Evolutionary conservation across 2,329 filamentous ascomycete genomes (phyloP).

Genomic region (Escovopsis sp.): DNA sequence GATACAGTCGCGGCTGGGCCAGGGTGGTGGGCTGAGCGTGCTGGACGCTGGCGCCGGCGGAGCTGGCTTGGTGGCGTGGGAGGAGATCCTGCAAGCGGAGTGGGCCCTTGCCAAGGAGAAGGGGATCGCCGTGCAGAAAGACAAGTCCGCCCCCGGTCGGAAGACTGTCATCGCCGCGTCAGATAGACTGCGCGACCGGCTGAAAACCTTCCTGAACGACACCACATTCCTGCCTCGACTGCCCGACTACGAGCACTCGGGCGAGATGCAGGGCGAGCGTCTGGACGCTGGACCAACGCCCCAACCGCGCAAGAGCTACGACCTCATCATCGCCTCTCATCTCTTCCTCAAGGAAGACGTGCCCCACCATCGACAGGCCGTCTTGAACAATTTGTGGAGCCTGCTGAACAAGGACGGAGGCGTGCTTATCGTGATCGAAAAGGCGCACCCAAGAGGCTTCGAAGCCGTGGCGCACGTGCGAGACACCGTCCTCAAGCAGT

Average conservation of each 20-base stretch:
- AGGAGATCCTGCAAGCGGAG: constrained; percentile 65
- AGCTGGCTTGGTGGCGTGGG: constrained; percentile 58
- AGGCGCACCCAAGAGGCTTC: constrained; percentile 81
- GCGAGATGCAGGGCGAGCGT: constrained; percentile 40
- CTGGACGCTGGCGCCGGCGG: constrained; percentile 64
- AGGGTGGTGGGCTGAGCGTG: constrained; percentile 42
- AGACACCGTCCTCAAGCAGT: constrained; percentile 58
- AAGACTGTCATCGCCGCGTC: constrained; percentile 70
- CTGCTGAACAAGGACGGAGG: constrained; percentile 73
- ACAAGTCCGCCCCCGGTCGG: constrained; percentile 43
- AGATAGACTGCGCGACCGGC: constrained; percentile 55
- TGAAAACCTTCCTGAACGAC: constrained; percentile 65
- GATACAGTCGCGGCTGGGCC: constrained; percentile 47
- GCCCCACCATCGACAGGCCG: constrained; percentile 58
- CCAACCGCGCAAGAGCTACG: constrained; percentile 60
- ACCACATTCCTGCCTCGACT: constrained; percentile 84
- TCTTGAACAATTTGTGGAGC: constrained; percentile 81
- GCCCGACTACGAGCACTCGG: constrained; percentile 66
- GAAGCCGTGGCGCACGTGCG: constrained; percentile 80
- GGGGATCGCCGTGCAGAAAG: constrained; percentile 23
- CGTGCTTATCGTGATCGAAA: constrained; percentile 75
- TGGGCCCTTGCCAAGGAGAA: constrained; percentile 54
- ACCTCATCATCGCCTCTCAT: constrained; percentile 82
- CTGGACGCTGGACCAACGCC: constrained; percentile 41
- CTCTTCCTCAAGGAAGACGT: constrained; percentile 62